Percentiles rank a stretch among this genome's conserved stretches.
phyloP scores from a whole-genome alignment of 257 asterid species.

The Solanum stenotomum region DNA sequence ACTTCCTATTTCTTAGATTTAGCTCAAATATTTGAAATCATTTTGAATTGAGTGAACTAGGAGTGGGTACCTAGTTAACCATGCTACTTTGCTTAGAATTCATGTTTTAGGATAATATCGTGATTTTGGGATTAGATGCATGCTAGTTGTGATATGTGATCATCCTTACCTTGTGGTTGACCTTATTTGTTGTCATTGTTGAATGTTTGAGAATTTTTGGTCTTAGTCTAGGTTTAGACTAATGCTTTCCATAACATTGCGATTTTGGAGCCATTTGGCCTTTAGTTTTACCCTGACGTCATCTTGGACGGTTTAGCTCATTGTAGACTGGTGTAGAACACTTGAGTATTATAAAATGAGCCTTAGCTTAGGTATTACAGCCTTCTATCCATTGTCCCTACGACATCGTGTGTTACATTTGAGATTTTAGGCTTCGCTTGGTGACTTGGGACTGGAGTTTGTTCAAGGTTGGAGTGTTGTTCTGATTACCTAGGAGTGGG shows the following conservation, averaged over 20 bases:
- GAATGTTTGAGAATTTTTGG: background rate
- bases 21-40: background rate
- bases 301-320: rapidly evolving
- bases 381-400: no score
- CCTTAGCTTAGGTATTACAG: background rate
- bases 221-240: background rate
- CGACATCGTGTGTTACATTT: no score
- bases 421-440: no score
- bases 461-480: no score
- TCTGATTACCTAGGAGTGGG: no score
- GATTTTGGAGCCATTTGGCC: background rate
- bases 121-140: background rate
- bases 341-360: background rate
- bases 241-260: background rate
- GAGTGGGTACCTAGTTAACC: background rate
- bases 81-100: background rate
- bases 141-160: background rate
- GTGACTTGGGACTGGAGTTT: no score
- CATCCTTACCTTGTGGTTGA: background rate
- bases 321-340: background rate
- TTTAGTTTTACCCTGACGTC: background rate
- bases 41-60: background rate
- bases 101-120: background rate
- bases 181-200: background rate
- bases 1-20: background rate